Evolutionary conservation across 169 alveolate genomes (phyloP), one percentile per base, ranked within the genome.

Genomic region (Cryptosporidium viatorum): DNA sequence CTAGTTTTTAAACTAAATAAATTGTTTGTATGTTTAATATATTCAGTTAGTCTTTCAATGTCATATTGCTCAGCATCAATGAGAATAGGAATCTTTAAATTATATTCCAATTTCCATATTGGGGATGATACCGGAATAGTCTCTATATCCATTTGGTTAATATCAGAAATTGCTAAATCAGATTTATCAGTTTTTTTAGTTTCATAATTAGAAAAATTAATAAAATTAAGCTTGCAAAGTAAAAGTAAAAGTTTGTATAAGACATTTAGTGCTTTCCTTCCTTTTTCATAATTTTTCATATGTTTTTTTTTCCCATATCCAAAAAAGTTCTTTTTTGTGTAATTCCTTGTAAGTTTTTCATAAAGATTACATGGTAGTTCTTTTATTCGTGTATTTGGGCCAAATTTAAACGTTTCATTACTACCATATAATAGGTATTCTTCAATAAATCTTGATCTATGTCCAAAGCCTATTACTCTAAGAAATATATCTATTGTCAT

Each of bases 401-500:
- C 62, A 50, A 29, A 65, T 29, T 23, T 18, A 43, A 41, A 62
- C 5, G 75, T 7, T 9, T 80, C 69, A 23, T 4, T 39, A 39
- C 14, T 23, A 5, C 89, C 89, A 60, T 37, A 80, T 7, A 80
- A 23, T 14, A 80, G 39, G 59, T 80, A 80, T 16, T 80, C 89
- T 62, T 80, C 89, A 41, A 80, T 80, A 48, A 62, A 80, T 9
- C 48, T 43, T 39, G 89, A 80, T 62, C 75, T 80, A 41, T 80
- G 65, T 8, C 89, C 89, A 80, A 62, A 80, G 1, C 89, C 89
- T 41, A 80, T 65, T n/a, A 80, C 67, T 62, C 89, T 80, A 2
- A 80, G 50, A 65, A 80, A 80, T 23, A 21, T 33, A 65, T 80
- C 89, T 14, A 80, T 59, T 10, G 12, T 62, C 89, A 80, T 80